These are phyloP conservation scores for Cafeteria roenbergensis DNA, from an alignment of 108 stramenopile genomes.

Conservation along the genomic window DNA sequence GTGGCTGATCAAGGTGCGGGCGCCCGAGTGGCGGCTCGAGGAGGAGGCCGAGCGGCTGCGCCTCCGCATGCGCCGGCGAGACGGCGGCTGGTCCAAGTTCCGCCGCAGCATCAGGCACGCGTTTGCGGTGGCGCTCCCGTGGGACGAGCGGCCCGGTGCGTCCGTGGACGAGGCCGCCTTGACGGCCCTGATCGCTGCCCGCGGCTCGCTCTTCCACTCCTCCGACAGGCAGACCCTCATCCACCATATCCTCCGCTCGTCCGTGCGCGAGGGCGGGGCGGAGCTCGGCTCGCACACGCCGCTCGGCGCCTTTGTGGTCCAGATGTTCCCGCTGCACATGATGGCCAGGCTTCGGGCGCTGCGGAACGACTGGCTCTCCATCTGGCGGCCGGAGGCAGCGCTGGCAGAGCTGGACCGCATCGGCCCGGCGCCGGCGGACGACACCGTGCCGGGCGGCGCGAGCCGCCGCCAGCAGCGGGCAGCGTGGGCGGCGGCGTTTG, in stretches of 20 bases:
- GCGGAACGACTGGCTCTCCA: slow-evolving; percentile 12
- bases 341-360: neutral
- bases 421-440: too few species aligned
- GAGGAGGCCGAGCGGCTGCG: slow-evolving; percentile 3
- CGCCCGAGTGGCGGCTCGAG: slow-evolving; percentile 6
- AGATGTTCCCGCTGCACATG: slow-evolving; percentile 10
- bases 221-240: slow-evolving; percentile 10
- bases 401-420: neutral
- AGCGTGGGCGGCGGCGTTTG: too few species aligned
- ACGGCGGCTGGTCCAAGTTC: slow-evolving; percentile 6
- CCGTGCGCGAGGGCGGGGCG: neutral
- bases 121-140: too few species aligned
- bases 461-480: too few species aligned
- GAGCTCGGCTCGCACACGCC: slow-evolving; percentile 1
- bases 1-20: slow-evolving; percentile 8
- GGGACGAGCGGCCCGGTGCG: too few species aligned
- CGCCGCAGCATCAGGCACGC: neutral
- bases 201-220: neutral
- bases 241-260: slow-evolving; percentile 1
- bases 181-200: too few species aligned
- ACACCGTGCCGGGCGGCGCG: too few species aligned
- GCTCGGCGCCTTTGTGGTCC: slow-evolving; percentile 1
- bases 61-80: slow-evolving; percentile 4
- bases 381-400: neutral
- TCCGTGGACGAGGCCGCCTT: too few species aligned